Base-by-base conservation (phyloP, 257 asterid genomes). In the Lavandula angustifolia region DNA sequence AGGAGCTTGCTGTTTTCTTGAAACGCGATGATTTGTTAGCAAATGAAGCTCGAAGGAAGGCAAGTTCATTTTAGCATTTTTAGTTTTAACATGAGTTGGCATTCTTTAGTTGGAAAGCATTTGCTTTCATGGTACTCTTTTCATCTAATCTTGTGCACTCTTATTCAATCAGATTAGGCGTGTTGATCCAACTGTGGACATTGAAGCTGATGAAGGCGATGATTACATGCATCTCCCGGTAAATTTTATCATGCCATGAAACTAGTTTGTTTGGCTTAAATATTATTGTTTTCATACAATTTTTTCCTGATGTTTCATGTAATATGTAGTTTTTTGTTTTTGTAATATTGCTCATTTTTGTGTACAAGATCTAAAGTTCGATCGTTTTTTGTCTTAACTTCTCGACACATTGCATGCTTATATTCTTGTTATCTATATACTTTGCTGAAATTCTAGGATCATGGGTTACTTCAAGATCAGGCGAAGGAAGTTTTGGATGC, bases 1-100 rank as follows among this genome's bases (percentile, higher is more conserved):
- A 92, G 83, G 99, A 92, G 74, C 97, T 92, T 66, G 96, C 97
- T 66, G 95, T 89, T 63, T 92, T 92, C 73, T 76, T 92, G 87
- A 92, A 89, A 79, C 88, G 87, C 80, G 99, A 94, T 75, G 92
- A 81, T 57, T 84, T 86, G 86, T 73, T 89, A 72, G 95, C 84
- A 9, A 78, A 71, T 71, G 99, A 94, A 81, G 97, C 97, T 77
- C 87, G 97, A 66, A 84, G 83, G 69, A 94, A 89, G 94, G 99
- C 85, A 76, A 68, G 63, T 51, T 67, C 31, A 34, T 62, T 43
- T 60, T 51, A 54, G 69, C 14, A 1, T 64, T 11, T 46, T 6
- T 37, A 8, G 9, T 33, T 44, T 58, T n/a, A 32, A 64, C 70
- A 32, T 31, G 16, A 43, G 43, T 61, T 55, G 63, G 60, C 40